Percentiles rank a stretch among this genome's conserved stretches.
Evolutionary conservation across 1,284 basidiomycete genomes (phyloP).

Genomic region (Ceratobasidium sp.): DNA sequence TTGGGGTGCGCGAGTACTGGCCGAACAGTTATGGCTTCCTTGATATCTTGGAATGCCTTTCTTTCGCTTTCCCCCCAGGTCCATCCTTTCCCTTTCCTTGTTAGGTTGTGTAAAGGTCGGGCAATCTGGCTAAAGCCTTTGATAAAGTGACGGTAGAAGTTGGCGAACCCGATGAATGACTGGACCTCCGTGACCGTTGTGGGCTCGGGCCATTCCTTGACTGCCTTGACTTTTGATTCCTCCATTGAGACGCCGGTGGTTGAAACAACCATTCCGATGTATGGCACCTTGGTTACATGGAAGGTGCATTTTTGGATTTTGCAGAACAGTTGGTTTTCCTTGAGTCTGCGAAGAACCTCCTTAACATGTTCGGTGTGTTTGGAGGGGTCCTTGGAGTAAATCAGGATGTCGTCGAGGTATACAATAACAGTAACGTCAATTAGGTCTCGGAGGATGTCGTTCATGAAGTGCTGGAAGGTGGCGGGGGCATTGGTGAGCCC

Average conservation of each 20-base stretch:
- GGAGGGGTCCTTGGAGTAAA: not conserved
- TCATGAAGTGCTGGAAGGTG: no score
- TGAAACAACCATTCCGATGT: conserved; percentile 53
- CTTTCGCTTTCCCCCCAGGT: conserved; percentile 45
- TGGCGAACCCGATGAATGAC: conserved; percentile 51
- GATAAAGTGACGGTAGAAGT: conserved; percentile 52
- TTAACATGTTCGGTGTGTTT: conserved; percentile 50
- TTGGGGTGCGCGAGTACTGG: not conserved
- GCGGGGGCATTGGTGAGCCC: no score
- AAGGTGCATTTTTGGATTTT: no score
- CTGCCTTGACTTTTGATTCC: conserved; percentile 53
- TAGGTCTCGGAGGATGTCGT: no score
- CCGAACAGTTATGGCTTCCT: not conserved
- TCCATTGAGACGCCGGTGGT: conserved; percentile 54
- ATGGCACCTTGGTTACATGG: conserved; percentile 46
- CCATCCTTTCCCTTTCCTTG: conserved; percentile 44
- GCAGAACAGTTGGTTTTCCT: conserved; percentile 33
- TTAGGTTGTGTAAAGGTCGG: conserved; percentile 48
- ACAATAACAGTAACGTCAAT: conserved; percentile 35
- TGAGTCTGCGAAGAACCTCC: conserved; percentile 53
- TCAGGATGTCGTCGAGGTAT: conserved; percentile 41
- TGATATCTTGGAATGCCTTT: conserved; percentile 2
- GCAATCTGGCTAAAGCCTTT: conserved; percentile 47
- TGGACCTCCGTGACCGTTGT: conserved; percentile 51
- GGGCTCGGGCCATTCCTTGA: conserved; percentile 56